Base-by-base conservation (phyloP, 2,329 filamentous ascomycete genomes). In the Leptographium galeiforme region DNA sequence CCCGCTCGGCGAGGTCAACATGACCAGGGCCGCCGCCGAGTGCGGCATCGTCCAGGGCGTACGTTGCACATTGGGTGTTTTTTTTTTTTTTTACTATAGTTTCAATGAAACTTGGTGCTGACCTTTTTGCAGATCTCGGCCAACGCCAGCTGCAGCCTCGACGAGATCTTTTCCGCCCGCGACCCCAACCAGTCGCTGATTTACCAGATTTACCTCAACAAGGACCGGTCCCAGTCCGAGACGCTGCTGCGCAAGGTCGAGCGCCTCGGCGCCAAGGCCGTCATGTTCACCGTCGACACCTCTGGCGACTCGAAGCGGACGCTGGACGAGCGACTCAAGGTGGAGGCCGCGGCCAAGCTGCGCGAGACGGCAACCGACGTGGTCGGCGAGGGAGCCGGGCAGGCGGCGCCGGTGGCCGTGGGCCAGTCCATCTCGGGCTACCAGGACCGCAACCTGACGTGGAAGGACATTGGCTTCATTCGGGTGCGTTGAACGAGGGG, bases 381-480 rank as follows among this genome's bases (percentile, higher is more conserved):
- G 5, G 32, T n/a, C 41, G 34, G 34, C 34, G 8, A 36, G 34
- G 8, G 34, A 8, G 12, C 34, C 34, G 34, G 34, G 1, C 18
- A 25, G 33, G 12, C 50, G 10, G 43, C 45, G 7, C 46, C 51
- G 0, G 2, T 49, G 25, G 36, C 45, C 10, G 39, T 53, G n/a
- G 32, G n/a, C 39, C 34, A 40, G 2, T 36, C 52, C 53, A 67
- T 77, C 72, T 67, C 72, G 34, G 57, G 66, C 50, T 69, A 72
- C 63, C 66, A 77, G 61, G 72, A 76, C 62, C 53, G 72, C 18
- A 66, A 70, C 45, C 66, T 75, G 39, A 71, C 58, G 7, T 82
- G 78, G 78, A 72, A 75, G 54, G 81, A 81, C 62, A 71, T 81
- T 11, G 68, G 70, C 6, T 82, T 78, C 76, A 61, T 81, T 19